Evolutionary conservation across 495 filamentous ascomycete species (phyloP).

Genomic region (Niebla homalea): DNA sequence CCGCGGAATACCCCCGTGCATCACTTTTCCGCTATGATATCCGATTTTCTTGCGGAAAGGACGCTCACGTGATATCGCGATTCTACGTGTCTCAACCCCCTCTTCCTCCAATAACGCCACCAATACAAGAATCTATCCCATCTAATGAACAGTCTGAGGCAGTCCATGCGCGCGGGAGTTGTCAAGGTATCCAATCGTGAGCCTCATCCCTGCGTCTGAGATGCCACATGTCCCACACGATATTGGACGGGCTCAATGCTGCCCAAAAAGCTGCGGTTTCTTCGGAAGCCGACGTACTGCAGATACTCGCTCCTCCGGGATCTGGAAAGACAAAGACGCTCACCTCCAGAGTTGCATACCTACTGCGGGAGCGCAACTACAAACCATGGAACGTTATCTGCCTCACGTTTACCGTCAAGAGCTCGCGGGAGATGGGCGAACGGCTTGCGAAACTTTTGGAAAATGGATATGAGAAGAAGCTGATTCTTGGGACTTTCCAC

Average conservation of each 20-base stretch:
- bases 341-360: slow-evolving; percentile 84
- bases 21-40: too few species aligned
- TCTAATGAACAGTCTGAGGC: not conserved
- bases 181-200: too few species aligned
- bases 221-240: slow-evolving; percentile 19
- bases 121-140: not conserved
- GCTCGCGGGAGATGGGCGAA: slow-evolving; percentile 88
- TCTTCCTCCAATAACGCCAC: not conserved
- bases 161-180: too few species aligned
- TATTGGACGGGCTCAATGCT: slow-evolving; percentile 66
- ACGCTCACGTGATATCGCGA: too few species aligned
- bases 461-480: slow-evolving; percentile 56
- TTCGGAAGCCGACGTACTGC: slow-evolving; percentile 62
- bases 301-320: slow-evolving; percentile 79
- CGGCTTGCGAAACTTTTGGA: slow-evolving; percentile 69
- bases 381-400: slow-evolving; percentile 89
- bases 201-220: too few species aligned
- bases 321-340: slow-evolving; percentile 96
- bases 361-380: slow-evolving; percentile 66
- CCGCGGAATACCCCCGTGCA: too few species aligned
- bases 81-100: not conserved
- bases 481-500: slow-evolving; percentile 92
- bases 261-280: slow-evolving; percentile 80
- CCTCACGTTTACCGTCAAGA: slow-evolving; percentile 96
- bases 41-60: too few species aligned